Percentiles rank a stretch among this genome's conserved stretches.
These are phyloP conservation scores for Psidium guajava DNA, from an alignment of 345 rosid species.

Conservation along the genomic window DNA sequence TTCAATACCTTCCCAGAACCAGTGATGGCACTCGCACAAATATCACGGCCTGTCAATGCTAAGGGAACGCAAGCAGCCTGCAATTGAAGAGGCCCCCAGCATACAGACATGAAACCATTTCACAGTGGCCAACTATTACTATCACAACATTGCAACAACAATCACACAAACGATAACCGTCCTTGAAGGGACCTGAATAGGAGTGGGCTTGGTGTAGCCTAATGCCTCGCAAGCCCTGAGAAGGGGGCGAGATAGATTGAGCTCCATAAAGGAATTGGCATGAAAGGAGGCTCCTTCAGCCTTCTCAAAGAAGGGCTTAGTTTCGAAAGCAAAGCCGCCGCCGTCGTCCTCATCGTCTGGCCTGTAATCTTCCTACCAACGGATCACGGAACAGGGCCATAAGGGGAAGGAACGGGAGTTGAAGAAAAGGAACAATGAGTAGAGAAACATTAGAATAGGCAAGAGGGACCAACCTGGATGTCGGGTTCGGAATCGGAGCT, in stretches of 20 bases:
- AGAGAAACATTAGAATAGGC: background rate
- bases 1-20: constrained; percentile 87
- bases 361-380: constrained; percentile 52
- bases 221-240: constrained; percentile 88
- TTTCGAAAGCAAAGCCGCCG: constrained; percentile 19
- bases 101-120: background rate
- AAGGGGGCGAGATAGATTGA: constrained; percentile 80
- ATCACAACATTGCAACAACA: background rate
- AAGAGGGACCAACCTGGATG: constrained; percentile 29
- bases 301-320: constrained; percentile 55
- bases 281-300: constrained; percentile 70
- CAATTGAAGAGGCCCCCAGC: background rate
- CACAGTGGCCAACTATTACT: background rate
- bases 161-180: background rate
- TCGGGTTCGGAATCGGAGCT: constrained; percentile 45
- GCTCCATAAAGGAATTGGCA: constrained; percentile 82
- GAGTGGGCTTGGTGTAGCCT: constrained; percentile 88
- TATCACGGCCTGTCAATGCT: constrained; percentile 87
- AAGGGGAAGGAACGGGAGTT: background rate
- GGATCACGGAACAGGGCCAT: background rate
- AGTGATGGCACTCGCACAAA: constrained; percentile 94
- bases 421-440: background rate
- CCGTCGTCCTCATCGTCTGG: constrained; percentile 55
- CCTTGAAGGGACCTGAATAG: constrained; percentile 54
- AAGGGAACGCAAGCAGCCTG: constrained; percentile 93